phyloP scores from a whole-genome alignment of 768 basidiomycete species.

The Suillus cothurnatus region DNA sequence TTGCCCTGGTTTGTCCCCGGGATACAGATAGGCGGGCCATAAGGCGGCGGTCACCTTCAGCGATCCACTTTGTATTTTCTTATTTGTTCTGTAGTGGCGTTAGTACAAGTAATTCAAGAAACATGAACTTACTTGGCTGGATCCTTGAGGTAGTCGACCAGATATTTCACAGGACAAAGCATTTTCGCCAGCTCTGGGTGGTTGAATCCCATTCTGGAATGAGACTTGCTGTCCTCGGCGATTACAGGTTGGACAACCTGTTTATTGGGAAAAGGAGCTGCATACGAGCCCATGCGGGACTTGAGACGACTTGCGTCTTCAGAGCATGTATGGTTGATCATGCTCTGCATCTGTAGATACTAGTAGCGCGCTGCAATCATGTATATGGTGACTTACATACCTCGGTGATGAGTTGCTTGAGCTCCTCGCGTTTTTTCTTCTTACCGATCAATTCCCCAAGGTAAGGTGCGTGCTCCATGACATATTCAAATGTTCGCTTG shows the following conservation, averaged over 20 bases:
- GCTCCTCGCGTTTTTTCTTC: slow-evolving; percentile 4
- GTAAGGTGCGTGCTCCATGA: slow-evolving; percentile 1
- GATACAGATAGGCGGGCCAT: too few relatives aligned
- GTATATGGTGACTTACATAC: not conserved
- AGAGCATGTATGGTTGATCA: not conserved
- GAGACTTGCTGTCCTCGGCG: not conserved
- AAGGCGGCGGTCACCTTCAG: too few relatives aligned
- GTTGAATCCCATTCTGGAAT: slow-evolving; percentile 8
- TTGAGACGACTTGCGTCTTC: not conserved
- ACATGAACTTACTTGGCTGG: not conserved
- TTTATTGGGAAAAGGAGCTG: not conserved
- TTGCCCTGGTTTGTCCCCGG: too few relatives aligned
- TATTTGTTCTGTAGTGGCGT: not conserved
- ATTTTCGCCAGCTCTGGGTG: slow-evolving; percentile 4
- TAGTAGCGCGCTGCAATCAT: not conserved
- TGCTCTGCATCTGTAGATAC: not conserved
- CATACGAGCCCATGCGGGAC: not conserved
- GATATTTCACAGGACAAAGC: slow-evolving; percentile 6
- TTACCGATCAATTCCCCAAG: not conserved
- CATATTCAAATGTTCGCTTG: not conserved
- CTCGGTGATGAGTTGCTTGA: not conserved
- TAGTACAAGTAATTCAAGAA: not conserved
- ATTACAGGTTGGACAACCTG: not conserved
- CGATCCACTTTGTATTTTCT: not conserved
- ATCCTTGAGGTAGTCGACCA: not conserved